These are phyloP conservation scores for Peniophora sp. DNA, from an alignment of 1,284 basidiomycete species.

Conservation along the genomic window DNA sequence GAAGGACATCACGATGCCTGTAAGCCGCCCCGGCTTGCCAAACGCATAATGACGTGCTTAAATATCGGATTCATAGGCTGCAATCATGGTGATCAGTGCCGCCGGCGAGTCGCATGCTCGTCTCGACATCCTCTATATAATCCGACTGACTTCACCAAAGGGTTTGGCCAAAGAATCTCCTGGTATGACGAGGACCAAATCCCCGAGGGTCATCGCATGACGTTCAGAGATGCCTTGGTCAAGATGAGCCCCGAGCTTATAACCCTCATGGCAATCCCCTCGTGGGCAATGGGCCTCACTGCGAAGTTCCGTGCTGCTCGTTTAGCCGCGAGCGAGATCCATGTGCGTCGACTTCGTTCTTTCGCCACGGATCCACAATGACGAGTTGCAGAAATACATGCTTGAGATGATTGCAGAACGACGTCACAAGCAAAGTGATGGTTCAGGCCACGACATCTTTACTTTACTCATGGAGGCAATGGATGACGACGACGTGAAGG, in stretches of 20 bases:
- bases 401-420: conserved; percentile 47
- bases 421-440: conserved; percentile 29
- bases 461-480: conserved; percentile 46
- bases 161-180: not conserved
- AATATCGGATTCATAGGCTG: no score
- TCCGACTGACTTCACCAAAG: conserved; percentile 32
- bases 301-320: not conserved
- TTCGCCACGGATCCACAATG: not conserved
- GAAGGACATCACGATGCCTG: conserved; percentile 38
- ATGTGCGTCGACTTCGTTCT: not conserved
- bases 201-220: not conserved
- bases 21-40: no score
- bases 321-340: not conserved
- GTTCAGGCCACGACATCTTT: conserved; percentile 50
- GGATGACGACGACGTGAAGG: conserved; percentile 21
- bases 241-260: not conserved
- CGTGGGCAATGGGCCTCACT: not conserved
- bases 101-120: not conserved
- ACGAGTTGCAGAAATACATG: conserved; percentile 37
- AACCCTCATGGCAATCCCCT: not conserved
- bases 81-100: not conserved
- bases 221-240: not conserved
- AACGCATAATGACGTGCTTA: no score
- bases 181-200: not conserved
- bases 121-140: conserved; percentile 43